Percentiles rank a stretch among this genome's conserved stretches.
Conservation (phyloP, 192 early-diverging fungal species). For the Backusella macrospora region DNA sequence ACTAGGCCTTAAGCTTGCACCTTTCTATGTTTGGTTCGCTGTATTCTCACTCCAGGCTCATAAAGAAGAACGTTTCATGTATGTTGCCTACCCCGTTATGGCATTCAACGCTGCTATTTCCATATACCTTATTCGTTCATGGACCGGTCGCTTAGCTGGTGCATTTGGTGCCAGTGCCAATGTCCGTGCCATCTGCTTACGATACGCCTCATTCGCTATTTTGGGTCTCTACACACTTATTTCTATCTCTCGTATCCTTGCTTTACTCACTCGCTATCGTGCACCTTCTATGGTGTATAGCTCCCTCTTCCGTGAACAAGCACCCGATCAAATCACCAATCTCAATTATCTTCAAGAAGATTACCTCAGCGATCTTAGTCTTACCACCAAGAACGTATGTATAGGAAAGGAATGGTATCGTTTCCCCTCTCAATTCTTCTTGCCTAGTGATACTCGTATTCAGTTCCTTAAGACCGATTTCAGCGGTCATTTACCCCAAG, state of each 20-base stretch:
- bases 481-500: conserved; percentile 80
- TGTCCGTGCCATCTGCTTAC: conserved; percentile 12
- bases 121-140: conserved; percentile 56
- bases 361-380: conserved; percentile 13
- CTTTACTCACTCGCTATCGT: conserved; percentile 70
- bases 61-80: conserved; percentile 97
- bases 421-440: conserved; percentile 90
- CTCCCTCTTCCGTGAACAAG: conserved; percentile 31
- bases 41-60: conserved; percentile 90
- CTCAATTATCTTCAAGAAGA: conserved; percentile 33
- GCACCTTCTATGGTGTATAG: conserved; percentile 73
- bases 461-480: conserved; percentile 74
- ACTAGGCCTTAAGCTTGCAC: conserved; percentile 60
- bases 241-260: conserved; percentile 71
- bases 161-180: conserved; percentile 35
- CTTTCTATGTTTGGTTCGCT: conserved; percentile 75
- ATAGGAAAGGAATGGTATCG: conserved; percentile 95
- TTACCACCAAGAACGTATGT: conserved; percentile 61
- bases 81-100: conserved; percentile 87
- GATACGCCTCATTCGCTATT: conserved; percentile 44
- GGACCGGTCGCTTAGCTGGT: conserved; percentile 40
- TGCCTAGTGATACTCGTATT: conserved; percentile 73
- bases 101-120: conserved; percentile 76
- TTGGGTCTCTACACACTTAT: conserved; percentile 51
- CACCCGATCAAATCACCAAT: conserved; percentile 29